Base-by-base conservation (phyloP, 148 eudicot species). In the Fallopia convolvulus region DNA sequence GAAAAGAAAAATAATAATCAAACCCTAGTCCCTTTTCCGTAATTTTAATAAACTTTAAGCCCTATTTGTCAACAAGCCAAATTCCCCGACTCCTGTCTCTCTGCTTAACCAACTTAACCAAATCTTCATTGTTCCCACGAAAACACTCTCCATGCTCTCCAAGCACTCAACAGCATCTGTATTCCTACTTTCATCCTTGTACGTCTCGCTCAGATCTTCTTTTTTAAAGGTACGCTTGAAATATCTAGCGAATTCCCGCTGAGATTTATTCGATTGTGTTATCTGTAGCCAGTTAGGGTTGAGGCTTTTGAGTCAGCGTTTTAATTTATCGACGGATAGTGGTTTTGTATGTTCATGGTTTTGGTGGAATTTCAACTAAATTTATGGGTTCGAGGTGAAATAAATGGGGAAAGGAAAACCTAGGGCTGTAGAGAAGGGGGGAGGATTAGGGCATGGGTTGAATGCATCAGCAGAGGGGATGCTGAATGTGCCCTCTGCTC, bases 351-450 rank as follows among this genome's bases (percentile, higher is more conserved):
- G 58, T 82, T 61, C 41, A 70, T 42, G 21, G 72, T 65, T 78
- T 74, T 75, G 82, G 74, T 77, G 74, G 76, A 44, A 42, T 77
- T 15, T 71, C 41, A 44, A 61, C 53, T 55, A 21, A 42, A 41
- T 70, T 70, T 77, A 14, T 80, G 81, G 76, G 79, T 83, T 82
- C 70, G 83, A 74, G 58, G 44, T 78, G 68, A 78, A 30, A 7
- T 47, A 53, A 83, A 96, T 96, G 99, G 99, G 99, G 81, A 95
- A 90, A 89, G 98, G 97, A 77, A 96, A 85, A 81, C 91, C 94
- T 71, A 93, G 99, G 88, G 87, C 93, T 68, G 95, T 91, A 21
- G 98, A 95, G 77, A 93, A 88, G 82, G 88, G 97, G 40, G 97
- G 89, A 70, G 97, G 92, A 66, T 82, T 89, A 82, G 93, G 93